Conservation (phyloP, 495 filamentous ascomycete genomes). For the Penicillium salamii region DNA sequence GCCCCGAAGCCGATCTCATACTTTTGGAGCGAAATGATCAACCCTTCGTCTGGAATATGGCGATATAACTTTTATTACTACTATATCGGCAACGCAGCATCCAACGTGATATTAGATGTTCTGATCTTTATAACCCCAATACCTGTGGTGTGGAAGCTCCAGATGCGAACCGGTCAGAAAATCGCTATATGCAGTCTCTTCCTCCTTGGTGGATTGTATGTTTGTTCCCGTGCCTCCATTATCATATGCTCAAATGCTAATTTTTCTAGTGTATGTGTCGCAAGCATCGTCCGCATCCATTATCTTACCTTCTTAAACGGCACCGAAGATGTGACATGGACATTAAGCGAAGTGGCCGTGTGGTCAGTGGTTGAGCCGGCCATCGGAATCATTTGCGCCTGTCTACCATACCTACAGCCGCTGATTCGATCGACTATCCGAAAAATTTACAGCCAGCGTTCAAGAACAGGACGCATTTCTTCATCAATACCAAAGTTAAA, state of each 20-base stretch:
- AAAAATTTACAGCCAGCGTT: slow-evolving; percentile 5
- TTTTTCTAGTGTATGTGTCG: slow-evolving; percentile 17
- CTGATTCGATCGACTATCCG: slow-evolving; percentile 13
- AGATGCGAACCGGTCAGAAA: slow-evolving; percentile 44
- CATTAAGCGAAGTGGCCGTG: slow-evolving; percentile 37
- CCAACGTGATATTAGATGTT: slow-evolving; percentile 52
- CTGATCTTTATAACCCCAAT: slow-evolving; percentile 52
- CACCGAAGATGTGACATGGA: slow-evolving; percentile 33
- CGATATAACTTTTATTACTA: slow-evolving; percentile 20
- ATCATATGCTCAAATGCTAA: not conserved
- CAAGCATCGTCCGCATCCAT: slow-evolving; percentile 27
- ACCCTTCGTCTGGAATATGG: slow-evolving; percentile 7
- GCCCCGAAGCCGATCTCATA: slow-evolving; percentile 15
- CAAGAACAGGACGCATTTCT: not conserved
- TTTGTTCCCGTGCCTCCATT: not conserved
- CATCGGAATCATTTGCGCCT: slow-evolving; percentile 41
- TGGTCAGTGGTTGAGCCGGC: slow-evolving; percentile 47
- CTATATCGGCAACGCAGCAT: slow-evolving; percentile 41
- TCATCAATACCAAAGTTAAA: not conserved
- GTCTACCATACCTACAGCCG: slow-evolving; percentile 25
- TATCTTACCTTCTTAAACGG: slow-evolving; percentile 20
- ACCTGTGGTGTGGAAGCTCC: slow-evolving; percentile 38
- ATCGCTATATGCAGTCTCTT: slow-evolving; percentile 47
- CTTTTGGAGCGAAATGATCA: slow-evolving; percentile 13
- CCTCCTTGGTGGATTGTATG: slow-evolving; percentile 41